Conservation (phyloP, 495 filamentous ascomycete genomes). For the Penicillium steckii region DNA sequence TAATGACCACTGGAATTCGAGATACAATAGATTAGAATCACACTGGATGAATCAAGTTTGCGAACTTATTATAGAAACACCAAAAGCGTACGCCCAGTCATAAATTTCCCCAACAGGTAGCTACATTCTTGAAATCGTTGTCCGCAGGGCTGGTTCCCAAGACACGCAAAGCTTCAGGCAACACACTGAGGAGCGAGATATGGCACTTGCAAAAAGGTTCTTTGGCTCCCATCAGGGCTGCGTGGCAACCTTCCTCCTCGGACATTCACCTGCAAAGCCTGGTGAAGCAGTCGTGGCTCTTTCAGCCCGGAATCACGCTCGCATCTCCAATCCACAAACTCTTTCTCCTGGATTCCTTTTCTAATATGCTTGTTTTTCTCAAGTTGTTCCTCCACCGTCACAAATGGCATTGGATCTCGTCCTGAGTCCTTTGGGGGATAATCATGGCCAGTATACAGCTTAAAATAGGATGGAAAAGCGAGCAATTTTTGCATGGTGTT, state of each 20-base stretch:
- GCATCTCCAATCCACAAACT: conserved; percentile 44
- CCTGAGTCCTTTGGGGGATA: conserved; percentile 33
- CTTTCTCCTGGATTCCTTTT: conserved; percentile 32
- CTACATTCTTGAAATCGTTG: no score
- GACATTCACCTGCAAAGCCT: conserved; percentile 54
- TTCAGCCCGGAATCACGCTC: conserved; percentile 39
- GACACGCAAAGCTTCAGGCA: no score
- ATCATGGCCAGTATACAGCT: conserved; percentile 45
- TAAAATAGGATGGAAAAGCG: conserved; percentile 34
- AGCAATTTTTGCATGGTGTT: conserved; percentile 44
- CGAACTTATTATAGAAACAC: no score
- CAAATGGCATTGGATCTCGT: conserved; percentile 30
- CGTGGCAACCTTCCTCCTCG: conserved; percentile 47
- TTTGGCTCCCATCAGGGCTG: no score
- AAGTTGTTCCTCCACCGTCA: conserved; percentile 47
- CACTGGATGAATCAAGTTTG: no score
- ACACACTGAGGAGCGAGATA: no score
- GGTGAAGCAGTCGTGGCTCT: conserved; percentile 48
- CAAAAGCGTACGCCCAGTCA: no score
- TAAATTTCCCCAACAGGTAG: no score
- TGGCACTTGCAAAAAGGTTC: no score
- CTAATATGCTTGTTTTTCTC: conserved; percentile 50
- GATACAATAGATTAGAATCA: no score
- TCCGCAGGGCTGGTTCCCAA: no score
- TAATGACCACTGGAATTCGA: no score